Conservation (phyloP, 305 asterid species). For the Rubia balearica region DNA sequence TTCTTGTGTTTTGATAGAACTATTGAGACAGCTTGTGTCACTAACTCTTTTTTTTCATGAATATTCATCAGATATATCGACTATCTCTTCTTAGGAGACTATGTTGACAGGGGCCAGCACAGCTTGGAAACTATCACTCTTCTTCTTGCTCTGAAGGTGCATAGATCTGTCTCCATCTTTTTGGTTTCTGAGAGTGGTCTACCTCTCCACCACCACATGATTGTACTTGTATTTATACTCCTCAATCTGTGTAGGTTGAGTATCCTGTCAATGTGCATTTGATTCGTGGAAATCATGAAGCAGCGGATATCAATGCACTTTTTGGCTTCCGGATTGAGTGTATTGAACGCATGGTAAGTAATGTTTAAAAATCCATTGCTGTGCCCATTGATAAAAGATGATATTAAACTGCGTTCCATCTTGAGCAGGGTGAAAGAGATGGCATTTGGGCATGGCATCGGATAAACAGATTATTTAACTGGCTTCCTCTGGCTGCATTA, state of each 20-base stretch:
- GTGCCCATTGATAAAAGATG: background rate
- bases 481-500: constrained; percentile 98
- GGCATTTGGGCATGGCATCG: constrained; percentile 99
- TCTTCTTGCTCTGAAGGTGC: constrained; percentile 93
- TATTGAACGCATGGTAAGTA: constrained; percentile 43
- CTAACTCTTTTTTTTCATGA: constrained; percentile 31
- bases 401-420: background rate
- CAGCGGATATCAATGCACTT: constrained; percentile 99
- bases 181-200: constrained; percentile 11
- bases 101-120: constrained; percentile 99
- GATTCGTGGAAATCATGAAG: constrained; percentile 99
- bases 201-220: constrained; percentile 12
- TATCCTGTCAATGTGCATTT: constrained; percentile 80
- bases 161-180: constrained; percentile 20
- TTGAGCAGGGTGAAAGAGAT: constrained; percentile 97
- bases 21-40: background rate
- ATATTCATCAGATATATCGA: constrained; percentile 77
- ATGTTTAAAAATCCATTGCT: background rate
- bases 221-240: constrained; percentile 18
- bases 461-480: constrained; percentile 88
- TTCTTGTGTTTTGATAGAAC: constrained; percentile 1
- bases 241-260: constrained; percentile 57
- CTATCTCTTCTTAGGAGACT: constrained; percentile 98
- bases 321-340: constrained; percentile 80
- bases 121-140: constrained; percentile 97